phyloP scores from a whole-genome alignment of 441 rosid species.

The Gossypium gossypioides region DNA sequence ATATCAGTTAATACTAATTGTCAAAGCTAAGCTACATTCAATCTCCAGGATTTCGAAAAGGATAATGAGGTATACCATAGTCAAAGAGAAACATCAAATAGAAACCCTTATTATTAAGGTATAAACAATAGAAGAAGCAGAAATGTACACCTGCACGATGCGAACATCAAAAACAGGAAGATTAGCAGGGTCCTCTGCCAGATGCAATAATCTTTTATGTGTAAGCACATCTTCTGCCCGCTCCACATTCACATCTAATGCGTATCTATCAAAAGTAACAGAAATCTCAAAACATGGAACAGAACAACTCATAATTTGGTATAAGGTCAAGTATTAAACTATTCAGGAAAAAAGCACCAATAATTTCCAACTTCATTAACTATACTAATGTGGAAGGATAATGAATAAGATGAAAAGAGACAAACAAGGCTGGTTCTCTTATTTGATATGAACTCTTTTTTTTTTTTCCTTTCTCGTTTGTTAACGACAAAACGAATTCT shows the following conservation, averaged over 20 bases:
- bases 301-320: not conserved
- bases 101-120: not conserved
- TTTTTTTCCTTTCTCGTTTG: not conserved
- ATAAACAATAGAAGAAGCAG: not conserved
- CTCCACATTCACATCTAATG: slow-evolving; percentile 88
- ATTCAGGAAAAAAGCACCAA: not conserved
- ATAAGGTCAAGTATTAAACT: not conserved
- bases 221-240: slow-evolving; percentile 84
- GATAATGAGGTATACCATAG: not conserved
- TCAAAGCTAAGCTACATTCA: not conserved
- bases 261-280: slow-evolving; percentile 42
- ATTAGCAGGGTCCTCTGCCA: slow-evolving; percentile 72
- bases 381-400: not conserved
- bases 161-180: slow-evolving; percentile 78
- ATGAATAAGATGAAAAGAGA: not conserved
- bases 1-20: not conserved
- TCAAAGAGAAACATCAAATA: not conserved
- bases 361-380: not conserved
- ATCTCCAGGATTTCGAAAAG: not conserved
- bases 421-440: not conserved
- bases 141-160: slow-evolving; percentile 53
- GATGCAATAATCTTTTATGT: slow-evolving; percentile 60
- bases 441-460: slow-evolving; percentile 1
- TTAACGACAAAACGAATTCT: not conserved
- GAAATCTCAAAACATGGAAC: not conserved